Evolutionary conservation across 2,329 filamentous ascomycete species (phyloP).

Genomic region (Botryosphaeria dothidea): DNA sequence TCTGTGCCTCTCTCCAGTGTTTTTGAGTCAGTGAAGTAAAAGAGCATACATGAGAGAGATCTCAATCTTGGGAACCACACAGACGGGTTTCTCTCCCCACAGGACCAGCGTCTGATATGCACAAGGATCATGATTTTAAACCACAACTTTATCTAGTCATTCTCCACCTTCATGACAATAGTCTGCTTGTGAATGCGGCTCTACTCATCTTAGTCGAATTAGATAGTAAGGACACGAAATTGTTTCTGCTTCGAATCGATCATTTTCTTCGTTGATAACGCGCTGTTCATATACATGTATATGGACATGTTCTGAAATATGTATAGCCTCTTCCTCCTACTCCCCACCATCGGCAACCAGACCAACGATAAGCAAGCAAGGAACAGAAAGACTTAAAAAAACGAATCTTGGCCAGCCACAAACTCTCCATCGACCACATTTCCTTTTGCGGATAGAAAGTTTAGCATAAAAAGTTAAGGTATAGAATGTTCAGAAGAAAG

Average conservation of each 20-base stretch:
- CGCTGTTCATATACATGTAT: background rate
- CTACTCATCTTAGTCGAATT: background rate
- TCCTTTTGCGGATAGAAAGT: background rate
- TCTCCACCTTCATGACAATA: too few species aligned
- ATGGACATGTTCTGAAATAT: background rate
- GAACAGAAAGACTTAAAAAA: background rate
- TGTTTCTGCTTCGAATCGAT: background rate
- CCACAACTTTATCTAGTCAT: background rate
- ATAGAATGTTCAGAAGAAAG: background rate
- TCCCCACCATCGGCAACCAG: background rate
- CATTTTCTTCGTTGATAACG: background rate
- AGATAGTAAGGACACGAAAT: background rate
- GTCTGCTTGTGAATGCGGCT: too few species aligned
- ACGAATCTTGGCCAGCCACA: background rate
- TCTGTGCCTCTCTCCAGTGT: too few species aligned
- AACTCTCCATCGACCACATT: background rate
- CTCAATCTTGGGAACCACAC: too few species aligned
- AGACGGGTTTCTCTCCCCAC: too few species aligned
- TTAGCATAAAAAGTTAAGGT: background rate
- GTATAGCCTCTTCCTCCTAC: background rate
- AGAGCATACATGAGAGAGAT: too few species aligned
- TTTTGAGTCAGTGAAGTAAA: too few species aligned
- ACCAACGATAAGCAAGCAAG: background rate
- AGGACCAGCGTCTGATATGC: background rate
- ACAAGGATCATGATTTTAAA: background rate